Percentiles rank a stretch among this genome's conserved stretches.
Conservation (phyloP, 768 basidiomycete species). For the Inosperma sp. region DNA sequence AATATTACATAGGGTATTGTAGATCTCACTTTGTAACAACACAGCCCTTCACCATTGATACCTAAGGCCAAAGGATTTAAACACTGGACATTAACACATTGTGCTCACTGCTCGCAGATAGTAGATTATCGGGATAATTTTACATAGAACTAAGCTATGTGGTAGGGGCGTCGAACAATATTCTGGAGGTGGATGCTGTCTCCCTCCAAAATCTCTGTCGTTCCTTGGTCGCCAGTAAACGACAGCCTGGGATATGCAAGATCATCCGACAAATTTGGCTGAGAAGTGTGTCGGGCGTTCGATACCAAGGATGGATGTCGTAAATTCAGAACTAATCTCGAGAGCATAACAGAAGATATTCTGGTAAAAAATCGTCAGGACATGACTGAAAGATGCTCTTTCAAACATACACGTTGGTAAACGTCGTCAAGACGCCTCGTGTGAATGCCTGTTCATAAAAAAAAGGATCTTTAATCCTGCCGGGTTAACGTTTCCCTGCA, state of each 20-base stretch:
- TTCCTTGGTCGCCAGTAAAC: slow-evolving; percentile 9
- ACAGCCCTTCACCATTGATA: too few relatives aligned
- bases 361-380: slow-evolving; percentile 15
- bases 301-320: slow-evolving; percentile 30
- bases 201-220: slow-evolving; percentile 1
- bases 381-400: background rate
- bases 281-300: slow-evolving; percentile 3
- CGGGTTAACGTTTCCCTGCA: background rate
- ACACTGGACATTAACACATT: too few relatives aligned
- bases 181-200: background rate
- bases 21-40: too few relatives aligned
- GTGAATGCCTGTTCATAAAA: slow-evolving; percentile 26
- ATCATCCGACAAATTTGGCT: slow-evolving; percentile 8
- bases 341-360: slow-evolving; percentile 36
- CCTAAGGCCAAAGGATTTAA: too few relatives aligned
- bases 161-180: background rate
- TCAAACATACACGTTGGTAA: slow-evolving; percentile 34
- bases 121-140: too few relatives aligned
- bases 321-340: slow-evolving; percentile 39
- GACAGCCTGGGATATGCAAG: slow-evolving; percentile 15
- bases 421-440: slow-evolving; percentile 29
- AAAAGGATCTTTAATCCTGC: background rate
- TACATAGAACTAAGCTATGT: background rate
- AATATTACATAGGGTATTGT: too few relatives aligned
- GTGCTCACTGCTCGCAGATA: too few relatives aligned